Evolutionary conservation across 257 asterid genomes (phyloP).

Genomic region (Solanum sejunctum): DNA sequence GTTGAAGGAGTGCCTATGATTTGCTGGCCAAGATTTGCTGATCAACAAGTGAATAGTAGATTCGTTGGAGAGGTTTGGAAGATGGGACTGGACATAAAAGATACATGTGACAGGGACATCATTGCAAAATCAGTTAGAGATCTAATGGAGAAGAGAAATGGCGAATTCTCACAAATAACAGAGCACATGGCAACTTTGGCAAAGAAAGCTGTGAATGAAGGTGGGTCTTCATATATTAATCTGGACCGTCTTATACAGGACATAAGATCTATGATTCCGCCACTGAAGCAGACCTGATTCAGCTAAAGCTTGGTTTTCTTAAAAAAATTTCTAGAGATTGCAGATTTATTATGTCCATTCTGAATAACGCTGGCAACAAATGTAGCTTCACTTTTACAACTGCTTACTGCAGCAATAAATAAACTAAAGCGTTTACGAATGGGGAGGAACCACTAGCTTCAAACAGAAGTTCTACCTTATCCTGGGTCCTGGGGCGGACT

Average conservation of each 20-base stretch:
- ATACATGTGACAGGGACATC: conserved; percentile 6
- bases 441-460: background rate
- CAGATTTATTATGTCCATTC: background rate
- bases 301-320: background rate
- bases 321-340: background rate
- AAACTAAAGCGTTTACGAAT: background rate
- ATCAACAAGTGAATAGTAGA: background rate
- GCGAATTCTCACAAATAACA: conserved; percentile 6
- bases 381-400: background rate
- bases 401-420: background rate
- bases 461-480: background rate
- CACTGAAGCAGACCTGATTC: background rate
- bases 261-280: background rate
- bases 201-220: background rate
- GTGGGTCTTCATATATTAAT: conserved; percentile 8
- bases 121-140: conserved; percentile 10
- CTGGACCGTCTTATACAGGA: conserved; percentile 14
- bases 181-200: conserved; percentile 7
- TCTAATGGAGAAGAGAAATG: conserved; percentile 10
- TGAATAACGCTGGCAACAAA: background rate
- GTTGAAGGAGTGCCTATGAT: background rate
- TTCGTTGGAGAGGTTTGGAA: conserved; percentile 20
- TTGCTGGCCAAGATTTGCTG: too few species aligned
- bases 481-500: background rate
- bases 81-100: conserved; percentile 21